These are phyloP conservation scores for Vicia sativa DNA, from an alignment of 306 rosid genomes.

Conservation along the genomic window DNA sequence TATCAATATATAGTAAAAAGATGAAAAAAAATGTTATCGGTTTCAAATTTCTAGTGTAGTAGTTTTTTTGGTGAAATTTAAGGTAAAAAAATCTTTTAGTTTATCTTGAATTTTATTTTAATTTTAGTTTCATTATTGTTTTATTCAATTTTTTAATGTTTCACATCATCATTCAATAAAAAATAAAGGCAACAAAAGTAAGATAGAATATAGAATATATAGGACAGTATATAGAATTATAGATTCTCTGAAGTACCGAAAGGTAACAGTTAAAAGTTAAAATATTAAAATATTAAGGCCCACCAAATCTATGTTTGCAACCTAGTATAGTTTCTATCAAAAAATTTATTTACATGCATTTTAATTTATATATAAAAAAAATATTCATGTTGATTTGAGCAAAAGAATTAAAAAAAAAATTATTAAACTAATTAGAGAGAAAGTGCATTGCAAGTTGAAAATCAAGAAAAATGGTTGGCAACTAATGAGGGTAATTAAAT, in stretches of 20 bases:
- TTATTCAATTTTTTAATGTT: slow-evolving; percentile 35
- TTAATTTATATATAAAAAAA: neutral
- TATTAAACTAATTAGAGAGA: neutral
- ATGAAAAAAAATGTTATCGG: slow-evolving; percentile 22
- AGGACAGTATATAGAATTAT: slow-evolving; percentile 36
- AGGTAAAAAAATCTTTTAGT: slow-evolving; percentile 28
- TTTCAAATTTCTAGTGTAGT: slow-evolving; percentile 44
- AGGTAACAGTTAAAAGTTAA: neutral
- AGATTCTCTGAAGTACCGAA: slow-evolving; percentile 40
- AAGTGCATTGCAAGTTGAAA: slow-evolving; percentile 23
- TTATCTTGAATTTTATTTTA: slow-evolving; percentile 18
- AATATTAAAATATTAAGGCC: slow-evolving; percentile 33
- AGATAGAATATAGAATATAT: neutral
- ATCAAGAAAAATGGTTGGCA: slow-evolving; percentile 22
- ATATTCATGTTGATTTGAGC: slow-evolving; percentile 22
- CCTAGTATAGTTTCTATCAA: neutral
- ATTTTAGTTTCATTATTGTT: slow-evolving; percentile 31
- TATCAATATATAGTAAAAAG: slow-evolving; percentile 29
- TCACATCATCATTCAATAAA: slow-evolving; percentile 26
- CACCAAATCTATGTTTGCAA: slow-evolving; percentile 27
- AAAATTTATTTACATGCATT: neutral
- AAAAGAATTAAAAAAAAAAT: neutral
- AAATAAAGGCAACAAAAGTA: slow-evolving; percentile 31
- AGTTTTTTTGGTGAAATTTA: slow-evolving; percentile 38
- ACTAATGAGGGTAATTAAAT: slow-evolving; percentile 24